Evolutionary conservation across 768 basidiomycete genomes (phyloP).

Genomic region (Mrakia gelida): DNA sequence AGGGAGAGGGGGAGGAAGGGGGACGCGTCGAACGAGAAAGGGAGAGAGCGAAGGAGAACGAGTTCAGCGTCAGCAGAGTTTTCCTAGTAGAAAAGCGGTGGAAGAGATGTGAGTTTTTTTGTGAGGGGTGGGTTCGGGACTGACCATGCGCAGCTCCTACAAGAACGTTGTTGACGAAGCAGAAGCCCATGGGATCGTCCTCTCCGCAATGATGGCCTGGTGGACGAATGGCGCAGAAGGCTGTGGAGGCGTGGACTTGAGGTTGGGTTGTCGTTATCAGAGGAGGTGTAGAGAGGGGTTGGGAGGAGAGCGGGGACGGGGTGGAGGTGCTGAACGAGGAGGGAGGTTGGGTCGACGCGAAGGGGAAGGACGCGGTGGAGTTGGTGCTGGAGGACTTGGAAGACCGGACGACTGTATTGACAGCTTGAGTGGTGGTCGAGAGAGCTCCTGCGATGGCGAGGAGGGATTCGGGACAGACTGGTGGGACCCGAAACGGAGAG

Average conservation of each 20-base stretch:
- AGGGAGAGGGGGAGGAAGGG: neutral
- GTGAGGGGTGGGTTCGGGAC: conserved; percentile 30
- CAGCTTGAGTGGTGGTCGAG: conserved; percentile 66
- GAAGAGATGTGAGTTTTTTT: too few relatives aligned
- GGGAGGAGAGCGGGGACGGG: neutral
- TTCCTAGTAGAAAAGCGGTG: neutral
- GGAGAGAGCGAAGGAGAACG: neutral
- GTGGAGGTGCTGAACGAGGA: neutral
- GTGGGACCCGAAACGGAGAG: neutral
- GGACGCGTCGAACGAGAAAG: neutral
- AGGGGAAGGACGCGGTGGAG: neutral
- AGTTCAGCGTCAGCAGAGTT: neutral
- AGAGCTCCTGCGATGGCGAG: conserved; percentile 75
- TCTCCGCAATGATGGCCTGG: conserved; percentile 95
- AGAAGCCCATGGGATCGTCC: conserved; percentile 84
- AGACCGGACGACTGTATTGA: conserved; percentile 56
- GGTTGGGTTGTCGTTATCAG: neutral
- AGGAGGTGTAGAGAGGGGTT: neutral
- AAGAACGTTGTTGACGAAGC: conserved; percentile 90
- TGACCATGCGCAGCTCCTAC: conserved; percentile 85
- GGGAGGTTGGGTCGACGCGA: neutral
- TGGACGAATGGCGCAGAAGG: conserved; percentile 80
- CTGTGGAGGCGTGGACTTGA: conserved; percentile 40
- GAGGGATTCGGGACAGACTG: conserved; percentile 70
- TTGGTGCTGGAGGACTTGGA: neutral